phyloP scores from a whole-genome alignment of 495 filamentous ascomycete species.

The Penicillium paradoxum region DNA sequence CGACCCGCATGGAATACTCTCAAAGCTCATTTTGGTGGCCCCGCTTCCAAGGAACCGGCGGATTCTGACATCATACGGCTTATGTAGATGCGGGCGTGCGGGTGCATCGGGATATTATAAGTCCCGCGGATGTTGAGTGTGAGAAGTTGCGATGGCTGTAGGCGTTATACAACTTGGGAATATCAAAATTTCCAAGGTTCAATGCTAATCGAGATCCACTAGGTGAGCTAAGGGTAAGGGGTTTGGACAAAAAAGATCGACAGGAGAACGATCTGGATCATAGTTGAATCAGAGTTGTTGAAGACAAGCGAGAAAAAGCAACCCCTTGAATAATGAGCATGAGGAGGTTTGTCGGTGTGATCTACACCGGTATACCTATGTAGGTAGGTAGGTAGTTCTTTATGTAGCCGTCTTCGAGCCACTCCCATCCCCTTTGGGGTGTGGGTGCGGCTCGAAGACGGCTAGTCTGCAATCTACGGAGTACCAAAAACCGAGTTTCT shows the following conservation, averaged over 20 bases:
- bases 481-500: too few species aligned
- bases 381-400: too few species aligned
- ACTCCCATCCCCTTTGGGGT: too few species aligned
- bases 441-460: too few species aligned
- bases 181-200: background rate
- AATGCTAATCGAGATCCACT: background rate
- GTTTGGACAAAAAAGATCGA: background rate
- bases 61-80: background rate
- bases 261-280: background rate
- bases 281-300: too few species aligned
- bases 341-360: too few species aligned
- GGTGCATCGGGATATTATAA: background rate
- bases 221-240: conserved; percentile 3
- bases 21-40: background rate
- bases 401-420: too few species aligned
- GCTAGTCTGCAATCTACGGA: too few species aligned
- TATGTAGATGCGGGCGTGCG: background rate
- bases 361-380: too few species aligned
- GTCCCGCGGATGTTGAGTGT: too few species aligned
- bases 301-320: background rate
- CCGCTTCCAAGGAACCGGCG: conserved; percentile 1
- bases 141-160: too few species aligned
- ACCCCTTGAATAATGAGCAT: background rate
- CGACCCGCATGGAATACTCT: background rate
- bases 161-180: background rate